These are phyloP conservation scores for Backusella circina DNA, from an alignment of 192 early-diverging fungal genomes.

Conservation along the genomic window DNA sequence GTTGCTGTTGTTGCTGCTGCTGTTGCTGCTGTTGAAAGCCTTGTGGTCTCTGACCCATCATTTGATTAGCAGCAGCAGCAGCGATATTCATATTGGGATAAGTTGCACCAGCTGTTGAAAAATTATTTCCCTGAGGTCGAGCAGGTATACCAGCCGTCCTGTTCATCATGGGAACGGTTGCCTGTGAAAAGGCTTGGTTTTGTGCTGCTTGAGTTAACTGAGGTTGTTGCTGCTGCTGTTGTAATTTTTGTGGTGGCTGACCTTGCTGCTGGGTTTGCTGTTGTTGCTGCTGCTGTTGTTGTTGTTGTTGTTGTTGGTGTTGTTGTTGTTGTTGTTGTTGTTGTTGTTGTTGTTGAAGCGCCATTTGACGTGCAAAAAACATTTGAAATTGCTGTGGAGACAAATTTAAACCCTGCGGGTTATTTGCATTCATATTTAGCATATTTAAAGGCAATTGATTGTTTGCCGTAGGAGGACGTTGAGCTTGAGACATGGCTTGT, in stretches of 20 bases:
- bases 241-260: conserved; percentile 22
- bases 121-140: not conserved
- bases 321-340: conserved; percentile 16
- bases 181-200: not conserved
- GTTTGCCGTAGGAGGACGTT: not conserved
- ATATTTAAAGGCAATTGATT: conserved; percentile 6
- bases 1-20: conserved; percentile 5
- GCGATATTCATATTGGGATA: not conserved
- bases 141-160: not conserved
- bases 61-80: not conserved
- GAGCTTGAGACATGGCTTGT: not conserved
- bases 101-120: not conserved
- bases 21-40: conserved; percentile 9
- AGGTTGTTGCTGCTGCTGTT: conserved; percentile 7
- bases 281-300: not conserved
- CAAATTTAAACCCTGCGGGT: not conserved
- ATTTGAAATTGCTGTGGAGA: conserved; percentile 26
- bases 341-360: conserved; percentile 22
- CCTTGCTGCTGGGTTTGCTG: conserved; percentile 8
- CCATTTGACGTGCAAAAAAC: conserved; percentile 26
- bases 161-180: not conserved
- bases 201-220: not conserved
- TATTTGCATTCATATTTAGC: conserved; percentile 7
- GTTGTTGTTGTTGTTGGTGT: not conserved
- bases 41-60: conserved; percentile 7